A percentile compares a stretch with the other conserved stretches of the same genome.
Evolutionary conservation across 495 filamentous ascomycete genomes (phyloP).

Genomic region (Aspergillus biplanus): DNA sequence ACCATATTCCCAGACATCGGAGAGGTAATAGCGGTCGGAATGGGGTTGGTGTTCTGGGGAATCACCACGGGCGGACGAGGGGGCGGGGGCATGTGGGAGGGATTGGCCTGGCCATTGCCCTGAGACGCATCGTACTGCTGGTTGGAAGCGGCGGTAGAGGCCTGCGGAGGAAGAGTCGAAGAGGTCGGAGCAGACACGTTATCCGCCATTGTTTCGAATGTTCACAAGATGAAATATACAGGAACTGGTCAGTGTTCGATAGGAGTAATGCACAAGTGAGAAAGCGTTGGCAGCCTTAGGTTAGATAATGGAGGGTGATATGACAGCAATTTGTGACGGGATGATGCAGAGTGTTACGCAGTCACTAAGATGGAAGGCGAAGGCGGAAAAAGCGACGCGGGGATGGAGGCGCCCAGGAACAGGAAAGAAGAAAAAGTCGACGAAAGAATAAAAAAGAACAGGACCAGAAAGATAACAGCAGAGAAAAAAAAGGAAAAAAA

Average conservation of each 20-base stretch:
- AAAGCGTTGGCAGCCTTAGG: constrained; percentile 23
- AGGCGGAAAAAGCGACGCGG: constrained; percentile 32
- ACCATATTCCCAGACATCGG: constrained; percentile 79
- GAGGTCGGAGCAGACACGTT: constrained; percentile 57
- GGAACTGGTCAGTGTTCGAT: constrained; percentile 25
- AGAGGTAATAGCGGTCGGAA: constrained; percentile 90
- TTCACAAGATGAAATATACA: constrained; percentile 27
- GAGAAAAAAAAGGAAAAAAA: constrained; percentile 2
- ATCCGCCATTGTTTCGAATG: constrained; percentile 66
- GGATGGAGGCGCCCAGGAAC: constrained; percentile 25
- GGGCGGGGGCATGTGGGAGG: constrained; percentile 89
- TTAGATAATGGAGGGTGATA: constrained; percentile 23
- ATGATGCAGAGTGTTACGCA: constrained; percentile 35
- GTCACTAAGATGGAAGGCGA: constrained; percentile 27
- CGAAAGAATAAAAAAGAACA: constrained; percentile 8
- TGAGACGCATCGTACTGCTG: constrained; percentile 71
- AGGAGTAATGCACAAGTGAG: constrained; percentile 25
- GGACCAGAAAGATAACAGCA: constrained; percentile 10
- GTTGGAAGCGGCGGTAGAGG: constrained; percentile 68
- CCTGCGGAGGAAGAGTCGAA: constrained; percentile 64
- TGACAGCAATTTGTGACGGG: constrained; percentile 30
- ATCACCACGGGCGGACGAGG: constrained; percentile 87
- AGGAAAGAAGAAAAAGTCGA: constrained; percentile 12
- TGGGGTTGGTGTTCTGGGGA: constrained; percentile 95
- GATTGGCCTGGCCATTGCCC: constrained; percentile 61